phyloP scores from a whole-genome alignment of 2,329 filamentous ascomycete species.

The Penicillium capsulatum region DNA sequence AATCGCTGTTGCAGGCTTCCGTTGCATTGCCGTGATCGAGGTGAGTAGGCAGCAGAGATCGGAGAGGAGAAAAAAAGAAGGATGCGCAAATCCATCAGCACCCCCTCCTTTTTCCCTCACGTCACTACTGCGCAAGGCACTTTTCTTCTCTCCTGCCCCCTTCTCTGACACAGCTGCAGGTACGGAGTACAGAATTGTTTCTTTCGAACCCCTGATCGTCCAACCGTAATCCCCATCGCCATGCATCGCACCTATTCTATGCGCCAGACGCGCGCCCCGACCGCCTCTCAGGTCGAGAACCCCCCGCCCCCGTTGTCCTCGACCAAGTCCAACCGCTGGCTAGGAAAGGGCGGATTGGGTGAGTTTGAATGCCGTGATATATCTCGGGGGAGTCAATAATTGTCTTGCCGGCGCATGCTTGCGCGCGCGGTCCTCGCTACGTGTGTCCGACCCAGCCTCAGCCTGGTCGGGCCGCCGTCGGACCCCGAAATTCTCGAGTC shows the following conservation, averaged over 20 bases:
- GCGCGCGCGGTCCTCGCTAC: too few relatives aligned
- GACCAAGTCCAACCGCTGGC: constrained; percentile 86
- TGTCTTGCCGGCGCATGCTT: too few relatives aligned
- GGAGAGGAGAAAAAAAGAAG: too few relatives aligned
- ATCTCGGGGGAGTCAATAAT: too few relatives aligned
- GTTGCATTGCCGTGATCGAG: constrained; percentile 22
- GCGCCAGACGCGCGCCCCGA: constrained; percentile 94
- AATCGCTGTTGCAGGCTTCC: constrained; percentile 24
- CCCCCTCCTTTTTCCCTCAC: constrained; percentile 19
- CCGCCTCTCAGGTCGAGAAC: constrained; percentile 85
- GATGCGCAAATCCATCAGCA: constrained; percentile 7
- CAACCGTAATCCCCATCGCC: constrained; percentile 14
- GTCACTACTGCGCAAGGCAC: constrained; percentile 35
- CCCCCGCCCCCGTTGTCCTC: constrained; percentile 86
- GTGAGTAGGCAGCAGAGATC: constrained; percentile 2
- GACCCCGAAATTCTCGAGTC: too few relatives aligned
- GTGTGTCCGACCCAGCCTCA: constrained; percentile 5
- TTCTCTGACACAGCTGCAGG: constrained; percentile 12
- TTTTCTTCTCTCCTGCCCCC: constrained; percentile 5
- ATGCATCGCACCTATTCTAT: constrained; percentile 99
- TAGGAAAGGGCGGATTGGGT: constrained; percentile 83
- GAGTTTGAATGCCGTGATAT: constrained; percentile 40
- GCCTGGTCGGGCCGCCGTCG: constrained; percentile 13
- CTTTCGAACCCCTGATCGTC: constrained; percentile 2
- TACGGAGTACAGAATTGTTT: constrained; percentile 7